These are phyloP conservation scores for Fonsecaea pugnacius DNA, from an alignment of 2,329 filamentous ascomycete genomes.

Conservation along the genomic window DNA sequence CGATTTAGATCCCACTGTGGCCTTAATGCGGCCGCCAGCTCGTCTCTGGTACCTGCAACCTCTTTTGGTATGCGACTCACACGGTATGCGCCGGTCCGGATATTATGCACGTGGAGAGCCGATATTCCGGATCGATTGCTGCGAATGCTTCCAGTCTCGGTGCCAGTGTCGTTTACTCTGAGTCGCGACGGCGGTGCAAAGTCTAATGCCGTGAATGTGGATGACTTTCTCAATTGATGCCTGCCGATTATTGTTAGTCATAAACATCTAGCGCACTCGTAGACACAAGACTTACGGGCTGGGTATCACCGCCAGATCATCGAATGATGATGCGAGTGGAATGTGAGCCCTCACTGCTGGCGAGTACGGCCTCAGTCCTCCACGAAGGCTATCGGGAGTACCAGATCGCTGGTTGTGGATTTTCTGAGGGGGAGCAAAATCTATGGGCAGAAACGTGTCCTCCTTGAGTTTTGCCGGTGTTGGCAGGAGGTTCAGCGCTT, in stretches of 20 bases:
- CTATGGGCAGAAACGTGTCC: constrained; percentile 75
- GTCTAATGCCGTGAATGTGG: constrained; percentile 54
- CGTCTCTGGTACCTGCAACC: constrained; percentile 75
- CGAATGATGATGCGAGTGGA: constrained; percentile 81
- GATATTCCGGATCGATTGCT: constrained; percentile 82
- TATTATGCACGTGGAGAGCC: constrained; percentile 67
- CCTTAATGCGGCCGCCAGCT: constrained; percentile 63
- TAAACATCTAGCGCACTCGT: not conserved
- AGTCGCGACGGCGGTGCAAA: constrained; percentile 56
- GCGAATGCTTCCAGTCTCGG: constrained; percentile 56
- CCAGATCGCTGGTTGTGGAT: constrained; percentile 72
- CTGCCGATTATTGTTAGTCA: constrained; percentile 39
- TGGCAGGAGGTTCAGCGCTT: constrained; percentile 74
- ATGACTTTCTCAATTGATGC: constrained; percentile 55
- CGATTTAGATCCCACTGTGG: constrained; percentile 60
- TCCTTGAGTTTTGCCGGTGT: constrained; percentile 84
- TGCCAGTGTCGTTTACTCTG: constrained; percentile 48
- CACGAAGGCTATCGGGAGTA: constrained; percentile 63
- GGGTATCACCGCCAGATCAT: constrained; percentile 81
- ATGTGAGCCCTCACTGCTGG: constrained; percentile 73
- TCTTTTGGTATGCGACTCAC: constrained; percentile 83
- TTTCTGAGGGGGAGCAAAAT: constrained; percentile 80
- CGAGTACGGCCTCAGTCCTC: constrained; percentile 69
- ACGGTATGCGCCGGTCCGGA: constrained; percentile 82
- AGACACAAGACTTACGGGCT: constrained; percentile 76